Percentiles rank a stretch among this genome's conserved stretches.
Evolutionary conservation across 495 filamentous ascomycete species (phyloP).

Genomic region (Glutinoglossum americanum): DNA sequence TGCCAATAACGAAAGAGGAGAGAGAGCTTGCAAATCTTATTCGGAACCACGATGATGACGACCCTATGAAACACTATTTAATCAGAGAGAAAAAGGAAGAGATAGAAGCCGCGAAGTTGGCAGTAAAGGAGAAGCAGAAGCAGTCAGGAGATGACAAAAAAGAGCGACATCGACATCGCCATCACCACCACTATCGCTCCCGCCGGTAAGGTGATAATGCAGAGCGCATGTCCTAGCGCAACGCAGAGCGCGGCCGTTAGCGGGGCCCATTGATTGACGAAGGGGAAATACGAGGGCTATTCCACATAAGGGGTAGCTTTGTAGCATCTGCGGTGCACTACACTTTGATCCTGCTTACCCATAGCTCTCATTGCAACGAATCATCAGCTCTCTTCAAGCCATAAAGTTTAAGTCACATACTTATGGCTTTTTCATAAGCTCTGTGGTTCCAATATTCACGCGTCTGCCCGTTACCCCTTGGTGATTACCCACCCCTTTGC

Average conservation of each 20-base stretch:
- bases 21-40: constrained; percentile 55
- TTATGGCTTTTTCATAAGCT: no score
- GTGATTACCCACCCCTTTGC: no score
- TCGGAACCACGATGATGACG: constrained; percentile 72
- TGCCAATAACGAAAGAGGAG: constrained; percentile 42
- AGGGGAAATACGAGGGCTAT: background rate
- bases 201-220: constrained; percentile 8
- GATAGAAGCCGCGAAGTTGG: constrained; percentile 40
- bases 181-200: constrained; percentile 11
- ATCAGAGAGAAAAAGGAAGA: constrained; percentile 80
- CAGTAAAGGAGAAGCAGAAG: constrained; percentile 16
- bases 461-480: no score
- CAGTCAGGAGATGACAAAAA: constrained; percentile 5
- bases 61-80: constrained; percentile 88
- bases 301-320: background rate
- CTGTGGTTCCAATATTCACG: no score
- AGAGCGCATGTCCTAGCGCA: constrained; percentile 11
- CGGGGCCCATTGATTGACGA: background rate
- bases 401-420: no score
- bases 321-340: background rate
- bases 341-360: background rate
- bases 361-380: background rate
- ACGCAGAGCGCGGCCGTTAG: background rate
- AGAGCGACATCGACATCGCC: constrained; percentile 29
- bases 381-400: no score